Base-by-base conservation (phyloP, 2,329 filamentous ascomycete species). In the Colletotrichum nymphaeae region DNA sequence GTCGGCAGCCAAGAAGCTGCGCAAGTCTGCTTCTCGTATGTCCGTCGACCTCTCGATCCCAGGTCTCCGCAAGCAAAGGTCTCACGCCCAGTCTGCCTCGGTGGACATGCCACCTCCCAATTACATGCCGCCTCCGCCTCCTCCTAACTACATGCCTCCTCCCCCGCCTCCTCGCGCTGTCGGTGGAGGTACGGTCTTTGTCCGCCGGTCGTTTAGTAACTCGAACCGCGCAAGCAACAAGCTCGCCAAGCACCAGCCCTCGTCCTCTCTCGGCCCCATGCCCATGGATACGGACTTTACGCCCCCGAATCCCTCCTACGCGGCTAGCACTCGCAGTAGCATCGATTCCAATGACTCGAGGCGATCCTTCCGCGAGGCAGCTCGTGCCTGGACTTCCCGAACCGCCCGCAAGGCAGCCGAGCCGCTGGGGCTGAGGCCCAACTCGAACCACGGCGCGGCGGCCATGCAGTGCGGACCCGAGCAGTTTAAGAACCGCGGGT, bases 391-490 rank as follows among this genome's bases (percentile, higher is more conserved):
- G 69, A 70, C 69, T 52, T 64, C 63, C 59, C 74, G 60, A 19
- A 62, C 59, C 30, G 66, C 53, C 32, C 69, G 63, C 64, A 74
- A 37, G 69, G 74, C 68, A 46, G 75, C 69, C 52, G 74, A 75
- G 52, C 68, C 68, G 3, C 79, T 88, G 63, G 81, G 82, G 30
- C 81, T 86, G 37, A 80, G 86, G 37, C 84, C 86, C 6, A 84
- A 87, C 75, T 81, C 78, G 59, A 88, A 88, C 75, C 81, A 84
- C 46, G 86, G 86, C 19, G 85, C 87, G 16, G 85, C 87, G 3
- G 80, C 77, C 32, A 83, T 87, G 57, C 84, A 86, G 28, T 79
- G 79, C 42, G 85, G 88, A 35, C 84, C 87, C 14, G 79, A 81
- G 67, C 83, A 85, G 75, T 88, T 84, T 56, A 75, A 76, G 74